These are phyloP conservation scores for Naganishia friedmannii DNA, from an alignment of 768 basidiomycete genomes.

Conservation along the genomic window DNA sequence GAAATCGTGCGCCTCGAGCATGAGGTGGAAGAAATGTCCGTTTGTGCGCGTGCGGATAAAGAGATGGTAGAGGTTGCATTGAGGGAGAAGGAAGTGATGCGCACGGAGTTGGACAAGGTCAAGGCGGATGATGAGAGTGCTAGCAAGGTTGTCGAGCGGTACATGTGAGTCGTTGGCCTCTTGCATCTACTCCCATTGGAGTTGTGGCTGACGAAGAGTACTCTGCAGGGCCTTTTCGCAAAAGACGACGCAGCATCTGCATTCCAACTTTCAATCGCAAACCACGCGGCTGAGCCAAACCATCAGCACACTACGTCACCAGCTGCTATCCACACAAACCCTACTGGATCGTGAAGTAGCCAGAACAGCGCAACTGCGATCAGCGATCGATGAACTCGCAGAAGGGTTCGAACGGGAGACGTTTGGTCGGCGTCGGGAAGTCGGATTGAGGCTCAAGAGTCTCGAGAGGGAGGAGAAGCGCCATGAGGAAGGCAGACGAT, in stretches of 20 bases:
- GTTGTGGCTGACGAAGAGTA: too few relatives aligned
- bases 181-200: neutral
- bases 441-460: slow-evolving; percentile 45
- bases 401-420: slow-evolving; percentile 47
- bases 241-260: slow-evolving; percentile 49
- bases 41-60: slow-evolving; percentile 31
- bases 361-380: slow-evolving; percentile 34
- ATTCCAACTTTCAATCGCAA: slow-evolving; percentile 47
- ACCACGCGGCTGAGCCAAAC: slow-evolving; percentile 45
- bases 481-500: slow-evolving; percentile 40
- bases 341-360: slow-evolving; percentile 36
- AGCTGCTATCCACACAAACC: slow-evolving; percentile 36
- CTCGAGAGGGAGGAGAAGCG: slow-evolving; percentile 41
- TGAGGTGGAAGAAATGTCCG: slow-evolving; percentile 39
- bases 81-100: slow-evolving; percentile 32
- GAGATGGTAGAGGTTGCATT: slow-evolving; percentile 39
- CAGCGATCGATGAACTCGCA: slow-evolving; percentile 45
- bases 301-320: slow-evolving; percentile 40
- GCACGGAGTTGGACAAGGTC: slow-evolving; percentile 35
- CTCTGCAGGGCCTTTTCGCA: slow-evolving; percentile 48
- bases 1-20: slow-evolving; percentile 35
- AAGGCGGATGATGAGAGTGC: slow-evolving; percentile 47
- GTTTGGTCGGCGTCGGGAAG: slow-evolving; percentile 50
- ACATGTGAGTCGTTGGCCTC: slow-evolving; percentile 42
- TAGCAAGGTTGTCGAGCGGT: slow-evolving; percentile 51